phyloP scores from a whole-genome alignment of 179 eudicot genomes.

The Vitellaria paradoxa region DNA sequence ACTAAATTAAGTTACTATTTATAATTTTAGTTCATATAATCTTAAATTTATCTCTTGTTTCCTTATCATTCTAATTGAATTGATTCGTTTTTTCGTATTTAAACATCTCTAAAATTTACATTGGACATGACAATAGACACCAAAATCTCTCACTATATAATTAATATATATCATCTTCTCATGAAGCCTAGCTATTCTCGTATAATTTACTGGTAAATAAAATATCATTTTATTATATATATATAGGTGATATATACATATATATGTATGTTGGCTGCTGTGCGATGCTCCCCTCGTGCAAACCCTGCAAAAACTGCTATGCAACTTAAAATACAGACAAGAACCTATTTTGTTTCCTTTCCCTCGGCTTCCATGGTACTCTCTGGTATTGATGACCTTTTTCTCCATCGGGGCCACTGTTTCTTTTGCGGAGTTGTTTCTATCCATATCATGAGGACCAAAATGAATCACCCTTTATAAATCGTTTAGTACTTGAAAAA shows the following conservation, averaged over 20 bases:
- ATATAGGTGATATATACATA: neutral
- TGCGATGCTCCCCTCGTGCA: constrained; percentile 5
- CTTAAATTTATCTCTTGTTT: no score
- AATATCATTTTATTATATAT: neutral
- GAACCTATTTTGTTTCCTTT: constrained; percentile 20
- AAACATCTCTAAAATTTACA: no score
- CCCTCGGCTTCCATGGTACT: constrained; percentile 17
- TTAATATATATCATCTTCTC: no score
- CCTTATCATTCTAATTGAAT: no score
- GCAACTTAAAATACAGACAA: constrained; percentile 29
- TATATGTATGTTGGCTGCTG: neutral
- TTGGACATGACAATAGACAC: no score
- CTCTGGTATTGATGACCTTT: neutral
- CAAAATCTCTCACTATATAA: no score
- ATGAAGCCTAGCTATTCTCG: no score
- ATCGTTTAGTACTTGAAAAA: no score
- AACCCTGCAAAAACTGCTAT: constrained; percentile 13
- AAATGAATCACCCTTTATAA: no score
- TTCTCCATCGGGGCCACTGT: neutral
- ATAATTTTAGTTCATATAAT: no score
- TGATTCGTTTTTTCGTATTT: no score
- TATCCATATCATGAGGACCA: constrained; percentile 1
- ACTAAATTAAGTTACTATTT: no score
- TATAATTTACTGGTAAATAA: neutral
- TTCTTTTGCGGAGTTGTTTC: neutral